Base-by-base conservation (phyloP, 768 basidiomycete species). In the Pulveroboletus sp. region DNA sequence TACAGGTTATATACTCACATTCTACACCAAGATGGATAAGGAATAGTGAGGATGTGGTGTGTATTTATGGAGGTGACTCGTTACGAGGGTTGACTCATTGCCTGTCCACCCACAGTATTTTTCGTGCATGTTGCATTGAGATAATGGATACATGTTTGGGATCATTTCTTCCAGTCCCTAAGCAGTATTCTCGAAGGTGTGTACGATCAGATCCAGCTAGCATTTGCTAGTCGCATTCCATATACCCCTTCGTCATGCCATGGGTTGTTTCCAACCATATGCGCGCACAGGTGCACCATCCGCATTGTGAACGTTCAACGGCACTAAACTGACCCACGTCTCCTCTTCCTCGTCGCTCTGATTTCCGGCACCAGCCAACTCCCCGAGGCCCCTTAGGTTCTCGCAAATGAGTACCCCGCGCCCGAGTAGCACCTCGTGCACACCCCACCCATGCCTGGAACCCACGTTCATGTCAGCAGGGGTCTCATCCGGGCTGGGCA, bases 221-320 rank as follows among this genome's bases (percentile, higher is more conserved):
- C 32, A 31, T 10, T 31, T 13, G 10, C 31, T 10, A 13, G 30
- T 5, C 30, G 30, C 30, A 17, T 21, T 9, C 6, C 36, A 37
- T 17, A 11, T 17, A 7, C 11, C 41, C 30, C 11, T 8, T 46
- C 14, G 11, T 8, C 10, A 9, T 26, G 8, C 17, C 8, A n/a
- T n/a, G 15, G 15, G 24, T 42, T 54, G 50, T 42, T 38, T 62
- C 78, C 76, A 81, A 8, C 81, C 86, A 52, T 81, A 81, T 5
- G 84, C 87, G 53, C 86, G 74, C n/a, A 86, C 70, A 1, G 86
- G 86, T 13, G 83, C 82, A 5, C 82, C 86, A 59, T 89, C 87
- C 21, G 76, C 73, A 1, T 73, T 76, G 5, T 68, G 69, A n/a
- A 89, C 47, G 21, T 72, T 79, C 43, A 89, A 60, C 0, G 86